Evolutionary conservation across 208 protist species (phyloP).

Genomic region (Leishmania martiniquensis): DNA sequence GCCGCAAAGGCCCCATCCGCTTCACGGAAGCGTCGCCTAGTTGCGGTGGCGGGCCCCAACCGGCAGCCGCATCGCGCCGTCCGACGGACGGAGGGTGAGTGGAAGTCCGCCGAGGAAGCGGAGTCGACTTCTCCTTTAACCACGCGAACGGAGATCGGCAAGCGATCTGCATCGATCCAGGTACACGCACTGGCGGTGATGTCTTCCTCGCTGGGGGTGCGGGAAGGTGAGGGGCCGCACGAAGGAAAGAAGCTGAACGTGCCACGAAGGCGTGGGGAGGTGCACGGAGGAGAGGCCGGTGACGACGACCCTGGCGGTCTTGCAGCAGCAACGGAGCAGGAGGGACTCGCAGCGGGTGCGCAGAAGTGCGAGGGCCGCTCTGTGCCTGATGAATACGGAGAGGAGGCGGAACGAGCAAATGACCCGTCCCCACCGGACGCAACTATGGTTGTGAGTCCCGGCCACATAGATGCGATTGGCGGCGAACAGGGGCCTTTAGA

Average conservation of each 20-base stretch:
- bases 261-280: neutral
- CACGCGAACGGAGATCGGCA: neutral
- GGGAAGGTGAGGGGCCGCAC: neutral
- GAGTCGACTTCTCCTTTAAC: neutral
- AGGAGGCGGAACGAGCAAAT: neutral
- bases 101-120: neutral
- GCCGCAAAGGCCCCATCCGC: neutral
- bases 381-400: neutral
- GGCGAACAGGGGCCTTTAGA: neutral
- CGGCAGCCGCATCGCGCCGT: neutral
- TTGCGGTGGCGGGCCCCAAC: neutral
- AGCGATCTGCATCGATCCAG: neutral
- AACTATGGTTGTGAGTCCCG: neutral
- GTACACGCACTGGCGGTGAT: neutral
- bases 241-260: neutral
- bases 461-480: neutral
- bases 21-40: slow-evolving; percentile 18
- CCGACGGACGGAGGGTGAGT: neutral
- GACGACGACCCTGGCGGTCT: neutral
- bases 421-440: neutral
- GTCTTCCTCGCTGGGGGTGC: neutral
- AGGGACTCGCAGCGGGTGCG: neutral
- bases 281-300: neutral
- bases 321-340: neutral
- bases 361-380: neutral